Evolutionary conservation across 2,329 filamentous ascomycete species (phyloP).

Genomic region (Cadophora luteo-olivacea): DNA sequence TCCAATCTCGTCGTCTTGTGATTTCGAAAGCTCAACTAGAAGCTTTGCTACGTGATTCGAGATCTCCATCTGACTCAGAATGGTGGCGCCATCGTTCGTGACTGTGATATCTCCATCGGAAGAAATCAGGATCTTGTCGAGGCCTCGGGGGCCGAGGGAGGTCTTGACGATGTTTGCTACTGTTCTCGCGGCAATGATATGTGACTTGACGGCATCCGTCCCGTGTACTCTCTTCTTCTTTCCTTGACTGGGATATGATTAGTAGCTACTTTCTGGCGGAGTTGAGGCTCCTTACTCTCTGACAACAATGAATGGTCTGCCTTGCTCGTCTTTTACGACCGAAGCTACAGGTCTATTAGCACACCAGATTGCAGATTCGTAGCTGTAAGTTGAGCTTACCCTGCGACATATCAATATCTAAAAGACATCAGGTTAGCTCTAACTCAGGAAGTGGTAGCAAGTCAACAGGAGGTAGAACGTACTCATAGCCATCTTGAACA

Average conservation of each 20-base stretch:
- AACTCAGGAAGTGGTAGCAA: constrained; percentile 25
- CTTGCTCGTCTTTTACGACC: constrained; percentile 96
- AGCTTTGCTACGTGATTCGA: constrained; percentile 98
- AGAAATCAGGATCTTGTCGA: constrained; percentile 99
- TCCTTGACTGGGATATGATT: constrained; percentile 71
- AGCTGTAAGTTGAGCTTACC: constrained; percentile 60
- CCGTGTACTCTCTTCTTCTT: constrained; percentile 97
- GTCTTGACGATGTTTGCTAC: constrained; percentile 98
- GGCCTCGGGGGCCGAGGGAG: constrained; percentile 90
- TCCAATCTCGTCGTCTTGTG: constrained; percentile 98
- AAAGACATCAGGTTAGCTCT: constrained; percentile 36
- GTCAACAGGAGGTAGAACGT: constrained; percentile 45
- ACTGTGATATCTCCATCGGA: constrained; percentile 99
- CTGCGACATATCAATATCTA: constrained; percentile 84
- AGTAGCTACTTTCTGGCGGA: constrained; percentile 33
- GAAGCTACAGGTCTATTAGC: constrained; percentile 54
- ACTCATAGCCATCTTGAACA: constrained; percentile 65
- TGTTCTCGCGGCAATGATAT: constrained; percentile 95
- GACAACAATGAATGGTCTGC: constrained; percentile 96
- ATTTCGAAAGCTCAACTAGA: constrained; percentile 95
- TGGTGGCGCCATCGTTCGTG: constrained; percentile 98
- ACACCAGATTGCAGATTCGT: constrained; percentile 1
- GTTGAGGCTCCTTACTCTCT: constrained; percentile 75
- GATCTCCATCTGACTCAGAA: constrained; percentile 98
- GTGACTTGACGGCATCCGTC: constrained; percentile 96